These are phyloP conservation scores for Stephania japonica DNA, from an alignment of 164 flowering plant species.

Conservation along the genomic window DNA sequence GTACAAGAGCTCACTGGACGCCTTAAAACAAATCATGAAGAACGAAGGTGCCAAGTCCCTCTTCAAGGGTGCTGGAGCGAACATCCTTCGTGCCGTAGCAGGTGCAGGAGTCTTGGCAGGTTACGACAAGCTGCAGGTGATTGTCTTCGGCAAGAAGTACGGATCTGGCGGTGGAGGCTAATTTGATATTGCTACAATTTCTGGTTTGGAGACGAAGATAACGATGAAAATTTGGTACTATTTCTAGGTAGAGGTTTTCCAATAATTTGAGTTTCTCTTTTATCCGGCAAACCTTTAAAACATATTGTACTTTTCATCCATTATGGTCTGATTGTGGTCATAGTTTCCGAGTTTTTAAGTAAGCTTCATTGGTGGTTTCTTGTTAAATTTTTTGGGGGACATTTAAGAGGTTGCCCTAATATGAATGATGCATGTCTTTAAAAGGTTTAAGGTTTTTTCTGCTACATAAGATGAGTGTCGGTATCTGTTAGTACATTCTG, in stretches of 20 bases:
- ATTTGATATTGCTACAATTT: neutral
- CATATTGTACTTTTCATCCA: neutral
- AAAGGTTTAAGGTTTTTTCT: too few species aligned
- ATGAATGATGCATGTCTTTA: too few species aligned
- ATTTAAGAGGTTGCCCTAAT: too few species aligned
- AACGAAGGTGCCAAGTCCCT: constrained; percentile 43
- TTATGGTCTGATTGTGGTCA: neutral
- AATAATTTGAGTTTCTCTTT: constrained; percentile 1
- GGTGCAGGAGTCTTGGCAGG: constrained; percentile 54
- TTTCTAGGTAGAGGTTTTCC: neutral
- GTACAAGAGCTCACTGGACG: constrained; percentile 41
- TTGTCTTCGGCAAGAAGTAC: constrained; percentile 30
- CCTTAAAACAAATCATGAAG: constrained; percentile 31
- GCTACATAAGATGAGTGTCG: too few species aligned
- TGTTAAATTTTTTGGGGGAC: neutral
- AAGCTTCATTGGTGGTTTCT: too few species aligned
- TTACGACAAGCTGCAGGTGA: constrained; percentile 37
- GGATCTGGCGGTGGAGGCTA: constrained; percentile 34
- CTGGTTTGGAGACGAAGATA: constrained; percentile 5
- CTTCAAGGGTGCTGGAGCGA: constrained; percentile 51
- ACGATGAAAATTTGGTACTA: constrained; percentile 8
- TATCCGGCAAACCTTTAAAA: neutral
- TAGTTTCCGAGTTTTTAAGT: neutral
- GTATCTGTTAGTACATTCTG: too few species aligned
- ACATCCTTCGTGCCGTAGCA: constrained; percentile 45